A percentile compares a stretch with the other conserved stretches of the same genome.
These are phyloP conservation scores for Amanita polypyramis DNA, from an alignment of 768 basidiomycete species.

Conservation along the genomic window DNA sequence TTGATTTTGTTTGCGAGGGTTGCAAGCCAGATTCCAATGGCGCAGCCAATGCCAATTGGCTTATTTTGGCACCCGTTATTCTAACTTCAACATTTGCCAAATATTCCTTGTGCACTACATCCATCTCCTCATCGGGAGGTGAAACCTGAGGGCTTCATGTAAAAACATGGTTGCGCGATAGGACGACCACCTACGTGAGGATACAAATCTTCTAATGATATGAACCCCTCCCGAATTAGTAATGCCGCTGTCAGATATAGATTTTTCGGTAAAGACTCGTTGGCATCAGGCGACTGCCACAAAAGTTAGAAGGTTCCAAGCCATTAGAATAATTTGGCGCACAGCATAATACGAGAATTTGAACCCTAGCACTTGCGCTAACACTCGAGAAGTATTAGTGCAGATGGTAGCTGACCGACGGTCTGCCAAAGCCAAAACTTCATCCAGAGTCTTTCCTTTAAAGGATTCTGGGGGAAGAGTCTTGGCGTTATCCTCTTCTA, in stretches of 20 bases:
- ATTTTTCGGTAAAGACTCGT: constrained; percentile 55
- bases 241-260: constrained; percentile 79
- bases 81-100: constrained; percentile 49
- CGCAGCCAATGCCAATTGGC: constrained; percentile 77
- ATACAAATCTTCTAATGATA: constrained; percentile 81
- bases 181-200: constrained; percentile 61
- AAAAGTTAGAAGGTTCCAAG: constrained; percentile 7
- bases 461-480: constrained; percentile 31
- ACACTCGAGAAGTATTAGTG: constrained; percentile 36
- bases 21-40: constrained; percentile 51
- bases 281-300: constrained; percentile 41
- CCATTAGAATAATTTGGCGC: constrained; percentile 11
- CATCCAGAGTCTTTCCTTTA: constrained; percentile 53
- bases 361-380: constrained; percentile 95
- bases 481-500: constrained; percentile 26
- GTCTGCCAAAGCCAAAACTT: constrained; percentile 52
- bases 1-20: constrained; percentile 26
- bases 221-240: constrained; percentile 82
- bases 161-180: not conserved
- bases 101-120: constrained; percentile 53
- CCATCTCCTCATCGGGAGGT: constrained; percentile 74
- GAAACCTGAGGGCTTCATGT: constrained; percentile 12
- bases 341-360: constrained; percentile 92
- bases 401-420: constrained; percentile 13
- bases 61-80: constrained; percentile 59